Base-by-base conservation (phyloP, 257 asterid species). In the Solanum bukasovii region DNA sequence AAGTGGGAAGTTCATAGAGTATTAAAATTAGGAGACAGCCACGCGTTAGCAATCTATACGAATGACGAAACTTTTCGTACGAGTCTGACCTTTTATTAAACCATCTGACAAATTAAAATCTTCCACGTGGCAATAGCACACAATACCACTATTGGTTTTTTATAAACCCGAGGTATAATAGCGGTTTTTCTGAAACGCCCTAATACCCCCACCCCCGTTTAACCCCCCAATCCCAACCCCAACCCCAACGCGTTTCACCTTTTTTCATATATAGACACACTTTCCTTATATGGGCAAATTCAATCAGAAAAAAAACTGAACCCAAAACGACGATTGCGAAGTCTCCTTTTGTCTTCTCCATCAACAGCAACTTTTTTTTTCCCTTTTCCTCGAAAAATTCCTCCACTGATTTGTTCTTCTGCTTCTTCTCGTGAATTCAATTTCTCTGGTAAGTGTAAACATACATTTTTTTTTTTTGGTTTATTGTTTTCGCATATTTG, bases 1-100 rank as follows among this genome's bases (percentile, higher is more conserved):
- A 91, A 89, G 86, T 52, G 44, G 91, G 88, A 85, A 88, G 87
- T 84, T 40, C 35, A 56, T 49, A 37, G 40, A 37, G 40, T 37
- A n/a, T 85, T 71, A 5, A 75, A 56, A 75, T 34, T 9, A 9
- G 5, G 46, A 16, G 3, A 1, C 23, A 34, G 5, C 49, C 91
- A 89, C 93, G 93, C 87, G 93, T 91, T 89, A 83, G 87, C 21
- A 86, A 89, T 91, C 93, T 9, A 89, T 42, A 72, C 83, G 91
- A 59, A 63, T 42, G 92, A 84, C 70, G 77, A 88, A 86, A 7
- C 88, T 89, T 91, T 89, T 82, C 59, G 27, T 27, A 78, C 81
- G 61, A 85, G 18, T 68, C 52, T 27, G 65, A 85, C 31, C 87
- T 27, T 16, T n/a, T 38, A 85, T 67, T 33, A 65, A 65, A 67